Evolutionary conservation across 2,329 filamentous ascomycete species (phyloP), one percentile per base, ranked within the genome.

Genomic region (Talaromyces funiculosus): DNA sequence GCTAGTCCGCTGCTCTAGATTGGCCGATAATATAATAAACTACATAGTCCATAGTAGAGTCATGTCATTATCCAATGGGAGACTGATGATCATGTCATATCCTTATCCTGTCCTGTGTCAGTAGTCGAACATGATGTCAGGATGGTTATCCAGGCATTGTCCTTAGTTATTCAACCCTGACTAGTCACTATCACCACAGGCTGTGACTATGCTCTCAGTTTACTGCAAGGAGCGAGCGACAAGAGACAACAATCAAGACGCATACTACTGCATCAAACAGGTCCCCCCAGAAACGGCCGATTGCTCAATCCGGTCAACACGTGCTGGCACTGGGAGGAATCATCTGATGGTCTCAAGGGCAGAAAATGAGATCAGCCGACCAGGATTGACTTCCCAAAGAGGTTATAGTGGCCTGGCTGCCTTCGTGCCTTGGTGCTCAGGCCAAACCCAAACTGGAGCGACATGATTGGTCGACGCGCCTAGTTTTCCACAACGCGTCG

Each of bases 361-460:
- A 31, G n/a, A 6, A 47, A 47, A 51, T 51, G 45, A 18, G 45
- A 35, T 54, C 51, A 54, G 33, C 51, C 51, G 51, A 54, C 33
- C 16, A 51, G n/a, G 12, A 9, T 20, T 12, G 33, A 26, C 35
- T 61, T 61, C 59, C 59, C 42, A 53, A 61, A 35, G 12, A 29
- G 61, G 61, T 38, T 51, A 55, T 49, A 62, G 20, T 53, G 31
- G 38, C 38, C 53, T 60, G 49, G 37, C 4, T 49, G 55, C 54
- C 47, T 59, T 49, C n/a, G 49, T 59, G 60, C 60, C 60, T 62
- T 18, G 47, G 45, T 38, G 31, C 20, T 61, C 59, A 61, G 59
- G 59, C 59, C 37, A 26, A n/a, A 7, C 9, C 8, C 6, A 29
- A 18, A 14, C 31, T 26, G 24, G 37, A 10, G 18, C 14, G 16